Evolutionary conservation across 768 basidiomycete genomes (phyloP).

Genomic region (Gyrodon lividus): DNA sequence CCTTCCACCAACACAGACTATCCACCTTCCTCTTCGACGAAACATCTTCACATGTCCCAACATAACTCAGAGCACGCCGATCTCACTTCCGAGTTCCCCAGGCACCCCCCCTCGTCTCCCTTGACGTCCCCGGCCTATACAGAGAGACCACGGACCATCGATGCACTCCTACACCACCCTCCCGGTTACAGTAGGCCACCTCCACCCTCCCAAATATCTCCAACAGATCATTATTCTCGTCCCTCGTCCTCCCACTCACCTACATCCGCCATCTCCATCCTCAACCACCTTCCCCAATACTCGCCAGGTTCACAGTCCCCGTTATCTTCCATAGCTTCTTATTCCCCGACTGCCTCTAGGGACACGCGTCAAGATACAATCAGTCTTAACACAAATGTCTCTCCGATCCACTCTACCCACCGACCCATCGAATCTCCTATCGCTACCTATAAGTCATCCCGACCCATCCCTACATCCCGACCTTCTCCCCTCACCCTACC

Average conservation of each 20-base stretch:
- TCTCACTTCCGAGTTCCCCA: background rate
- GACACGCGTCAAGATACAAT: background rate
- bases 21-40: background rate
- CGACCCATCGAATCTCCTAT: background rate
- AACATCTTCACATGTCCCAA: background rate
- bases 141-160: constrained; percentile 18
- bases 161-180: constrained; percentile 20
- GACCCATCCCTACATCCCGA: constrained; percentile 8
- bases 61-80: background rate
- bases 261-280: constrained; percentile 8
- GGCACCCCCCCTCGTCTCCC: background rate
- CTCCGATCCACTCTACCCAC: background rate
- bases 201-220: constrained; percentile 1
- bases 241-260: constrained; percentile 22
- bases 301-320: constrained; percentile 1
- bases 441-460: constrained; percentile 11
- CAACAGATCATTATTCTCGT: constrained; percentile 1
- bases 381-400: background rate
- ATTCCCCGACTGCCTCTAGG: background rate
- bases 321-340: background rate
- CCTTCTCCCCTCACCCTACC: constrained; percentile 1
- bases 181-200: background rate
- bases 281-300: constrained; percentile 3
- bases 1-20: background rate
- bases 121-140: background rate